Percentiles rank a stretch among this genome's conserved stretches.
Conservation (phyloP, 176 grass and related monocot species). For the Dactylis glomerata region DNA sequence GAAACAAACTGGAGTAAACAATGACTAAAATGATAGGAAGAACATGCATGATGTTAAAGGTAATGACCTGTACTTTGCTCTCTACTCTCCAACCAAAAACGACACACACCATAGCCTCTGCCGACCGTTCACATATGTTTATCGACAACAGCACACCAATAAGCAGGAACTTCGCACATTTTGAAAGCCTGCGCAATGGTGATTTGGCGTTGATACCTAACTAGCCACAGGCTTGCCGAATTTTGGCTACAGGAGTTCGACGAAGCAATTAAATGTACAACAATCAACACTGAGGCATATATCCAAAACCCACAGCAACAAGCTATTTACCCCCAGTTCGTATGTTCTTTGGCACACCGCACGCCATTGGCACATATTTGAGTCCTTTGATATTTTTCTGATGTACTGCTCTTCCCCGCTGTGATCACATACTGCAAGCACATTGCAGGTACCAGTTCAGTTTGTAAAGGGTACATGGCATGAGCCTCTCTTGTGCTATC, state of each 20-base stretch:
- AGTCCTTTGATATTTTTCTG: neutral
- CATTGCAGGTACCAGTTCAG: neutral
- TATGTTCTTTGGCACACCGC: neutral
- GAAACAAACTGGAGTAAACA: neutral
- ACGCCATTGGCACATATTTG: neutral
- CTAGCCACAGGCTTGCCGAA: neutral
- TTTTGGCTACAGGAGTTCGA: neutral
- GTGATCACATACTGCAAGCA: neutral
- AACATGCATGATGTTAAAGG: neutral
- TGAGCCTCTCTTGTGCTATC: slow-evolving; percentile 36
- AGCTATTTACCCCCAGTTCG: neutral
- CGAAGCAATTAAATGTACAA: neutral
- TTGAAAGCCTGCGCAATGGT: neutral
- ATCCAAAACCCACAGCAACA: neutral
- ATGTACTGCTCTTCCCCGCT: neutral
- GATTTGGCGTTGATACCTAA: neutral
- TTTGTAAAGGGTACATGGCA: slow-evolving; percentile 11
- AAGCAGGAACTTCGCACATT: neutral
- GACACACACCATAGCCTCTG: neutral
- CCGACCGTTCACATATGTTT: neutral
- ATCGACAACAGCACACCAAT: neutral
- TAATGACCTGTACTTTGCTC: neutral
- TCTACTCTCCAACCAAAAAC: neutral
- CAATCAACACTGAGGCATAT: neutral
- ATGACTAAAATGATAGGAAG: neutral